These are phyloP conservation scores for Polyporus tsugae DNA, from an alignment of 1,284 basidiomycete species.

Conservation along the genomic window DNA sequence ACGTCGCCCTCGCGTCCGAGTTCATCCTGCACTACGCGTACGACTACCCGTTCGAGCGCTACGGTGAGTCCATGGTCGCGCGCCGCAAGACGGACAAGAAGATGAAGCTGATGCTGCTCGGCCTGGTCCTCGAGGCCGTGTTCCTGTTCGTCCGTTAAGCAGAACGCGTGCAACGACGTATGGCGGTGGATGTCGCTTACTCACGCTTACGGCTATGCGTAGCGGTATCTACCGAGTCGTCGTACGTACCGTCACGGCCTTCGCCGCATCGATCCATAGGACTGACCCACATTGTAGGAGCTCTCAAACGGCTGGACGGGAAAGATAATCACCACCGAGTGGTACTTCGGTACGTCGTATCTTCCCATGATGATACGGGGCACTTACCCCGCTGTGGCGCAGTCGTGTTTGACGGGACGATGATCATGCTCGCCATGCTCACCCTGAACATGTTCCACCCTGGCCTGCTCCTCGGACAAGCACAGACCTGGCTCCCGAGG, in stretches of 20 bases:
- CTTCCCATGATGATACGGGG: neutral
- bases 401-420: slow-evolving; percentile 64
- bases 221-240: slow-evolving; percentile 56
- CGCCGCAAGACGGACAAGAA: slow-evolving; percentile 35
- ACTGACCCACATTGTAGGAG: slow-evolving; percentile 41
- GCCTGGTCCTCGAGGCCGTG: slow-evolving; percentile 47
- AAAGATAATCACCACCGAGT: slow-evolving; percentile 54
- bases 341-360: slow-evolving; percentile 53
- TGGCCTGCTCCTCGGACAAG: slow-evolving; percentile 34
- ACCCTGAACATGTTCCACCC: slow-evolving; percentile 63
- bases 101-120: slow-evolving; percentile 46
- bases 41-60: slow-evolving; percentile 48
- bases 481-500: slow-evolving; percentile 11
- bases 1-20: slow-evolving; percentile 52
- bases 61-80: slow-evolving; percentile 10
- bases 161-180: too few species aligned
- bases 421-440: slow-evolving; percentile 61
- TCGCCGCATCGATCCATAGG: neutral
- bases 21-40: slow-evolving; percentile 52
- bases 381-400: neutral
- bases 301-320: slow-evolving; percentile 58
- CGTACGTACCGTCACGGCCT: slow-evolving; percentile 32
- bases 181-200: neutral
- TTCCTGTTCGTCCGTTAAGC: slow-evolving; percentile 48
- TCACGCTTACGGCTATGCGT: neutral